Conservation (phyloP, 495 filamentous ascomycete species). For the Rostrohypoxylon terebratum region DNA sequence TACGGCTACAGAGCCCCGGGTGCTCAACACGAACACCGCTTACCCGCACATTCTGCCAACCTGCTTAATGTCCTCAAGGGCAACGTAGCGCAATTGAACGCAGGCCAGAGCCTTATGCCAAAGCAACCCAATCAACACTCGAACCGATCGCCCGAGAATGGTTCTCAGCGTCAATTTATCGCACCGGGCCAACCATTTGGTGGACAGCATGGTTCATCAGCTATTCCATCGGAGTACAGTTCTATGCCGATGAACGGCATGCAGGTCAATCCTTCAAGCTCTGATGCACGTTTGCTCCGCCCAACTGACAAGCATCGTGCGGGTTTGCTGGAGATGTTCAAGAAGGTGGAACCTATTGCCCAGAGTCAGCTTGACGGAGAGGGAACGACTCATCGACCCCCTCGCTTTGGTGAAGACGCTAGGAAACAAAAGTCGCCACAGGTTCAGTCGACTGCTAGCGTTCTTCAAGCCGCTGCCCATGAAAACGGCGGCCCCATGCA, state of each 20-base stretch:
- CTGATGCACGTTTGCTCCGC: slow-evolving; percentile 35
- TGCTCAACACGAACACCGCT: slow-evolving; percentile 64
- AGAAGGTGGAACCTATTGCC: slow-evolving; percentile 47
- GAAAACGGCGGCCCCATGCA: slow-evolving; percentile 50
- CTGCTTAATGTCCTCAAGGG: slow-evolving; percentile 74
- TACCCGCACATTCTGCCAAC: slow-evolving; percentile 72
- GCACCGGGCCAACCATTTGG: slow-evolving; percentile 35
- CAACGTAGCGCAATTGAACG: slow-evolving; percentile 30
- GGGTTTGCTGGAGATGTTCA: slow-evolving; percentile 63
- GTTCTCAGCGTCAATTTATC: slow-evolving; percentile 24
- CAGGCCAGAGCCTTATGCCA: slow-evolving; percentile 17
- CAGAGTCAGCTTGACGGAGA: slow-evolving; percentile 40
- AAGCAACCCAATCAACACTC: slow-evolving; percentile 16
- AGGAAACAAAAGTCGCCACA: slow-evolving; percentile 28
- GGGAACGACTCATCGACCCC: slow-evolving; percentile 11
- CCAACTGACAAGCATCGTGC: slow-evolving; percentile 60
- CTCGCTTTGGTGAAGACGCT: slow-evolving; percentile 26
- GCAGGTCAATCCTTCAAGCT: slow-evolving; percentile 20
- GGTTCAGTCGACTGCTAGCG: slow-evolving; percentile 43
- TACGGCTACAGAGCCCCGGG: slow-evolving; percentile 14
- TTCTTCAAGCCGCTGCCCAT: slow-evolving; percentile 41
- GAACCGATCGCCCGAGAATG: slow-evolving; percentile 33
- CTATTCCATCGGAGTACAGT: slow-evolving; percentile 19
- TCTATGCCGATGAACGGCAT: slow-evolving; percentile 16
- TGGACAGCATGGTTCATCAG: slow-evolving; percentile 37